Base-by-base conservation (phyloP, 192 early-diverging fungal species). In the Gigaspora rosea region DNA sequence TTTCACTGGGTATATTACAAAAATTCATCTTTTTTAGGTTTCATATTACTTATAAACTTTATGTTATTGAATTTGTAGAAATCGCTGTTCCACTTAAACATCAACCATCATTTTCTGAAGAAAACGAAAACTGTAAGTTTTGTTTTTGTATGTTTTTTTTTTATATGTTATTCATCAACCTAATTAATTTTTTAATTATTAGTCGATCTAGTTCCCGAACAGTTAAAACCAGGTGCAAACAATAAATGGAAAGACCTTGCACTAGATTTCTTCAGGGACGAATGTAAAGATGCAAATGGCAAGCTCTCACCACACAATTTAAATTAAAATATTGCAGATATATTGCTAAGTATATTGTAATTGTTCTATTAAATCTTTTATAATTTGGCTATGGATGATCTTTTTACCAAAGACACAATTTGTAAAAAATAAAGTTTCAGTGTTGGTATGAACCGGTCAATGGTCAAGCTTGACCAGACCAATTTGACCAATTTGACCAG, bases 81-180 rank as follows among this genome's bases (percentile, higher is more conserved):
- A 73, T 73, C 46, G 54, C 71, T 35, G 71, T 73, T 9, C 71
- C 71, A 5, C 27, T 73, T 32, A 73, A 73, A 22, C 35, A 57
- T 58, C 54, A 57, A 47, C 71, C 71, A 18, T n/a, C 71, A 32
- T 35, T 9, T 36, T 58, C 54, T 11, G 56, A 59, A 12, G 71
- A 73, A 18, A 58, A 58, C 20, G 71, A 73, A 22, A 54, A 73
- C 32, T 50, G 71, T 73, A 58, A 35, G 8, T n/a, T 16, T 33
- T 12, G 12, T 16, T 8, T 18, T 33, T 56, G 32, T 33, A 18
- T 18, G 36, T 27, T 4, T 64, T 16, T 15, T 13, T 64, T 46
- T 15, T 54, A 0, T 54, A 12, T 15, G 8, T 56, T 56, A 18
- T 56, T 15, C 5, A 4, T 18, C 18, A 56, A 15, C 41, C 41